A percentile compares a stretch with the other conserved stretches of the same genome.
phyloP scores from a whole-genome alignment of 2,329 filamentous ascomycete genomes.

The Anthostomella pinea region DNA sequence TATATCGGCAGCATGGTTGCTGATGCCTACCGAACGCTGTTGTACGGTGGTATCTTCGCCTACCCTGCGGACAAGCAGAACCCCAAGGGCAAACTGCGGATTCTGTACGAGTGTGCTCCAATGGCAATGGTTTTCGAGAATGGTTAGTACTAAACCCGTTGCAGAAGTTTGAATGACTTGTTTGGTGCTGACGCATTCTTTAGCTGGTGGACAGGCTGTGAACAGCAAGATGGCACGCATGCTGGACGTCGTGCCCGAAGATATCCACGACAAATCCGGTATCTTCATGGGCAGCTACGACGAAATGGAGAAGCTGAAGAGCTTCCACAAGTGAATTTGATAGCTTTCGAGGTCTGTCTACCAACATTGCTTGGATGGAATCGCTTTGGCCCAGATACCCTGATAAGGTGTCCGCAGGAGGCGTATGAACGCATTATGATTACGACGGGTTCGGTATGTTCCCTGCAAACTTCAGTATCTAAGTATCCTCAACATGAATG shows the following conservation, averaged over 20 bases:
- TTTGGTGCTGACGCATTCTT: constrained; percentile 15
- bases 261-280: constrained; percentile 92
- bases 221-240: constrained; percentile 90
- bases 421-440: too few relatives aligned
- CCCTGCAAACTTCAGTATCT: too few relatives aligned
- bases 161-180: background rate
- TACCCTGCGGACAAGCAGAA: constrained; percentile 98
- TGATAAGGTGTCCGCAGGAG: too few relatives aligned
- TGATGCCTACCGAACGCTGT: constrained; percentile 90
- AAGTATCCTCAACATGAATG: too few relatives aligned
- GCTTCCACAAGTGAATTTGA: constrained; percentile 60
- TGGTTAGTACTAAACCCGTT: constrained; percentile 55
- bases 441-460: too few relatives aligned
- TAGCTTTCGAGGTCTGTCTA: background rate
- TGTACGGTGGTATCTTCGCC: constrained; percentile 96
- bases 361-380: too few relatives aligned
- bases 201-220: constrained; percentile 87
- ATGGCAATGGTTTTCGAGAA: constrained; percentile 99
- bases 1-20: constrained; percentile 99
- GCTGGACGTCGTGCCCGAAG: constrained; percentile 82
- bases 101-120: constrained; percentile 96
- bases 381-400: too few relatives aligned
- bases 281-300: constrained; percentile 96
- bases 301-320: constrained; percentile 93
- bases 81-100: constrained; percentile 95